These are phyloP conservation scores for Orychophragmus violaceus DNA, from an alignment of 345 rosid species.

Conservation along the genomic window DNA sequence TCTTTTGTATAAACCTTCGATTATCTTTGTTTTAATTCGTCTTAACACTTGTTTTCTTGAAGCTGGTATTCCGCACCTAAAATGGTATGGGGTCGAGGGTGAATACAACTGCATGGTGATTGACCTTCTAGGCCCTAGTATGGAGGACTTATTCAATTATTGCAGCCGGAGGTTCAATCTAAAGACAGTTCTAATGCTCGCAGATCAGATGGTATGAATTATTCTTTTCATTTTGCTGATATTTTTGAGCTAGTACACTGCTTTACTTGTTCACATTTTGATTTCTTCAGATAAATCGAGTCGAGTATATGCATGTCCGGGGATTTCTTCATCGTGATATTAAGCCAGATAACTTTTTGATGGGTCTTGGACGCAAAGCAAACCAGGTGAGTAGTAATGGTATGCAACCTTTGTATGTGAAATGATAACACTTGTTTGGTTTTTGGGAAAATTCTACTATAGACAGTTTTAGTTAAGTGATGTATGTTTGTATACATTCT, in stretches of 20 bases:
- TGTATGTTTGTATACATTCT: background rate
- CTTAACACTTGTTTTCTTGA: conserved; percentile 10
- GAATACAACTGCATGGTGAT: conserved; percentile 84
- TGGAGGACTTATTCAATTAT: conserved; percentile 84
- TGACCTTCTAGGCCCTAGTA: conserved; percentile 87
- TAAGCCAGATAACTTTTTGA: conserved; percentile 95
- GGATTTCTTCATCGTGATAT: conserved; percentile 97
- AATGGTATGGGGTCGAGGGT: conserved; percentile 92
- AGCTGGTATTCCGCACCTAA: conserved; percentile 88
- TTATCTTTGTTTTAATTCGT: background rate
- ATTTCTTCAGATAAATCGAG: conserved; percentile 56
- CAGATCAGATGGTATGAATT: conserved; percentile 66
- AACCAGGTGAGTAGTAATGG: conserved; percentile 68
- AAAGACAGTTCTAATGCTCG: conserved; percentile 90
- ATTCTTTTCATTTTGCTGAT: background rate
- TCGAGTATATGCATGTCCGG: conserved; percentile 91
- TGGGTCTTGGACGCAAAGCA: conserved; percentile 97
- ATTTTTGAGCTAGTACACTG: background rate
- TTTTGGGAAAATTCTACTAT: too few relatives aligned
- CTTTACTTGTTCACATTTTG: background rate
- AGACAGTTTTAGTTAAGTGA: too few relatives aligned
- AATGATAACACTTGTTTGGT: background rate
- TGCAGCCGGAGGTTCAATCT: conserved; percentile 71
- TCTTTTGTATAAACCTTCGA: background rate
- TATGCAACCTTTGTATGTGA: conserved; percentile 3